Conservation (phyloP, 345 rosid species). For the Salix purpurea region DNA sequence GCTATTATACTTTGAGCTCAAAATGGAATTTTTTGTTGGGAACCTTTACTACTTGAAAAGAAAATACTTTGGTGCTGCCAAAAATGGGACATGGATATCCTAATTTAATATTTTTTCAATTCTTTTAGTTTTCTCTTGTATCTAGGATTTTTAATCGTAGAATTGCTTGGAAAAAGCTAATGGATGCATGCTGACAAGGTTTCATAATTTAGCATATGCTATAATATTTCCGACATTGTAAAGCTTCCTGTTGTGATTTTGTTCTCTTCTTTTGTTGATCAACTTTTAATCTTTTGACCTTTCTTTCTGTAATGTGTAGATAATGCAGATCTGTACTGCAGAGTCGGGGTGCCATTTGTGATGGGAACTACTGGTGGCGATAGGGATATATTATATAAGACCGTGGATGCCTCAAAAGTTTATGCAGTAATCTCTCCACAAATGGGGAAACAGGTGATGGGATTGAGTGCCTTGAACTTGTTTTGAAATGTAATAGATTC, state of each 20-base stretch:
- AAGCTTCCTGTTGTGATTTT: not conserved
- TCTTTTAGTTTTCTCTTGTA: not conserved
- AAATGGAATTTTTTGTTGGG: not conserved
- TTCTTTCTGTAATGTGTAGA: conserved; percentile 32
- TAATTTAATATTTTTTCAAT: not conserved
- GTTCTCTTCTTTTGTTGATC: not conserved
- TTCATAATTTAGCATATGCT: not conserved
- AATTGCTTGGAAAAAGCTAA: not conserved
- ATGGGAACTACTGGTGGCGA: conserved; percentile 99
- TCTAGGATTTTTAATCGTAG: not conserved
- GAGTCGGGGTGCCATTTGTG: conserved; percentile 93
- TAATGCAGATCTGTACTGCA: conserved; percentile 76
- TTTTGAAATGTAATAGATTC: not conserved
- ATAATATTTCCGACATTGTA: not conserved
- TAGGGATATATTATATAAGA: conserved; percentile 53
- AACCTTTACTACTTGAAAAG: not conserved
- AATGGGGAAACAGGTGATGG: conserved; percentile 89
- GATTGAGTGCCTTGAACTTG: not conserved
- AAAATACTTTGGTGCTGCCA: not conserved
- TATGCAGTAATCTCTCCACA: conserved; percentile 97
- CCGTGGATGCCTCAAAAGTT: conserved; percentile 57
- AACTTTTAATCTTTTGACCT: not conserved
- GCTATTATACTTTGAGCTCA: not conserved
- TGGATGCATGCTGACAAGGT: not conserved
- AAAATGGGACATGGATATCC: not conserved